Evolutionary conservation across 306 rosid species (phyloP).

Genomic region (Spatholobus suberectus): DNA sequence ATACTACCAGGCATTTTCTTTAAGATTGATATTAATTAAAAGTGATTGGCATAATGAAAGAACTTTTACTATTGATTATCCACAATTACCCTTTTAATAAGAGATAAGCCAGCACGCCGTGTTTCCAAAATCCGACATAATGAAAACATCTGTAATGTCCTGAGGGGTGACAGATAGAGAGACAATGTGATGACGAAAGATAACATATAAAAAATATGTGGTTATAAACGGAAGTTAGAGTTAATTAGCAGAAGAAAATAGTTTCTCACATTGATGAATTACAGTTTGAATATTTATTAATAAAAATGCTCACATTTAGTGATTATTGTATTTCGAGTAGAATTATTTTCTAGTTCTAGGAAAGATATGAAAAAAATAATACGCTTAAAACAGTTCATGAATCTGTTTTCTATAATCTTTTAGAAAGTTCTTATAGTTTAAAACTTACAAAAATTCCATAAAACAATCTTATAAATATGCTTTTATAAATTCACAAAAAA

Average conservation of each 20-base stretch:
- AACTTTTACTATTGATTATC: background rate
- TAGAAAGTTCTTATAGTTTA: background rate
- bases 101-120: conserved; percentile 20
- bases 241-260: background rate
- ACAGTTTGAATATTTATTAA: background rate
- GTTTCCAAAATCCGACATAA: conserved; percentile 4
- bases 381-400: background rate
- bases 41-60: background rate
- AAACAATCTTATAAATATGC: background rate
- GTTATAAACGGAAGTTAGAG: background rate
- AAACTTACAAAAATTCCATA: background rate
- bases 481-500: background rate
- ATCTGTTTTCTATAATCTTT: background rate
- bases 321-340: background rate
- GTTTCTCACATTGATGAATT: background rate
- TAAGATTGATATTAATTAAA: background rate
- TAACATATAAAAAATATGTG: background rate
- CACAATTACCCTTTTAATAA: background rate
- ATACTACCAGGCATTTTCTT: background rate
- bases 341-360: background rate
- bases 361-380: background rate
- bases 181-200: background rate
- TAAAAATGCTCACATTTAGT: background rate
- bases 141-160: background rate
- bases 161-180: background rate